Base-by-base conservation (phyloP, 768 basidiomycete species). In the Baorangia bicolor region DNA sequence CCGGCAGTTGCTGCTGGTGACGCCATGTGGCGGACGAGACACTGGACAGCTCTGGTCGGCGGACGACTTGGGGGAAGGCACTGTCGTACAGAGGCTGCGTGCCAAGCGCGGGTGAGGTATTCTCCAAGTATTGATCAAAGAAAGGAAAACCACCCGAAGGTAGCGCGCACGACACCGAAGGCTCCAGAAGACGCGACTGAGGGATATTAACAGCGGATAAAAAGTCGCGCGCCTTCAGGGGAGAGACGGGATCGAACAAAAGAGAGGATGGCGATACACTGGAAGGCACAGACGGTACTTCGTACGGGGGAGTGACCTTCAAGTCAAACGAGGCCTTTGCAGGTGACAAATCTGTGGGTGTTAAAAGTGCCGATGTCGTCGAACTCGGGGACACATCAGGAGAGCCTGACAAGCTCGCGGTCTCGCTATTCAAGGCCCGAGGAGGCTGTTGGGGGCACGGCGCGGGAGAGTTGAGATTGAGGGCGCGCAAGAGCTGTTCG, bases 401-500 rank as follows among this genome's bases (percentile, higher is more conserved):
- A 41, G 86, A 83, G 58, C 72, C 80, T 5, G 80, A 79, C 46
- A 60, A 39, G 42, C 61, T 61, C 5, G 44, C 65, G 3, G 76
- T 69, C 38, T 83, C 79, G 55, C 78, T 66, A 47, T 69, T 78
- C 55, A 83, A 62, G 52, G 70, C 68, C 53, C 75, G 76, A 39
- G 76, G 59, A 27, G 81, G 77, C 59, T 75, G 69, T 13, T 79
- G 78, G 41, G 73, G 64, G 44, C 72, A 68, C 56, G 82, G 84
- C 59, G 77, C 81, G 14, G 90, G 90, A 30, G 90, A 92, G 65
- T 85, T 86, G 62, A 92, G 83, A 66, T 92, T 87, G 46, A 92
- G 77, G 14, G 88, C 84, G 38, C 90, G 85, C 51, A 92, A 76
- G 42, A 92, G 80, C 73, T 91, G 88, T 64, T 90, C 89, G 56